A percentile compares a stretch with the other conserved stretches of the same genome.
Evolutionary conservation across 2,329 filamentous ascomycete species (phyloP).

Genomic region (Xylariaceae sp.): DNA sequence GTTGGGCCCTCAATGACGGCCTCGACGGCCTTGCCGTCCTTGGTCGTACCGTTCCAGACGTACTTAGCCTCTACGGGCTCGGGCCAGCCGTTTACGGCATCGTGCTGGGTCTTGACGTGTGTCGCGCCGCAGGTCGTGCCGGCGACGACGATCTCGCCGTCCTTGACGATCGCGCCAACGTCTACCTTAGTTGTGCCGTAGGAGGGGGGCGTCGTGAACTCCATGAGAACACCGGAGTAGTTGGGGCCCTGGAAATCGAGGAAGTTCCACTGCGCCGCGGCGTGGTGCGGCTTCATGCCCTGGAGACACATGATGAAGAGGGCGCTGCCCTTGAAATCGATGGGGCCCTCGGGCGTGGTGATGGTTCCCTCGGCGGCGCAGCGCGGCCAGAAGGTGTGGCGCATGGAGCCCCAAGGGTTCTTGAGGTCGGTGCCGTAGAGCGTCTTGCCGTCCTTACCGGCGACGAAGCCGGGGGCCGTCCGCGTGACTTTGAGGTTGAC

Average conservation of each 20-base stretch:
- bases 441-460: conserved; percentile 76
- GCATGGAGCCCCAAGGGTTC: conserved; percentile 88
- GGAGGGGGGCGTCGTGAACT: conserved; percentile 88
- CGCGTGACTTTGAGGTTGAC: conserved; percentile 82
- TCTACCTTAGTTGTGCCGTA: conserved; percentile 82
- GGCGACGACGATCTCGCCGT: conserved; percentile 72
- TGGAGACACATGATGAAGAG: conserved; percentile 83
- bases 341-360: conserved; percentile 71
- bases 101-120: conserved; percentile 65
- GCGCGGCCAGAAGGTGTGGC: conserved; percentile 91
- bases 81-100: conserved; percentile 80
- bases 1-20: conserved; percentile 65
- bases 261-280: conserved; percentile 90
- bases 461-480: conserved; percentile 73
- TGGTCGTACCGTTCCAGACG: conserved; percentile 70
- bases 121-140: conserved; percentile 59
- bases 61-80: conserved; percentile 73
- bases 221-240: conserved; percentile 89
- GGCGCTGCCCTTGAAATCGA: conserved; percentile 76
- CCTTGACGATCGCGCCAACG: conserved; percentile 75
- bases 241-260: conserved; percentile 81
- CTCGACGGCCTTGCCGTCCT: conserved; percentile 67
- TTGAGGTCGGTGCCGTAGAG: conserved; percentile 79
- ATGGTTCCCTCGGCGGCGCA: conserved; percentile 78
- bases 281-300: conserved; percentile 98